Conservation (phyloP, 306 rosid genomes). For the Psophocarpus tetragonolobus region DNA sequence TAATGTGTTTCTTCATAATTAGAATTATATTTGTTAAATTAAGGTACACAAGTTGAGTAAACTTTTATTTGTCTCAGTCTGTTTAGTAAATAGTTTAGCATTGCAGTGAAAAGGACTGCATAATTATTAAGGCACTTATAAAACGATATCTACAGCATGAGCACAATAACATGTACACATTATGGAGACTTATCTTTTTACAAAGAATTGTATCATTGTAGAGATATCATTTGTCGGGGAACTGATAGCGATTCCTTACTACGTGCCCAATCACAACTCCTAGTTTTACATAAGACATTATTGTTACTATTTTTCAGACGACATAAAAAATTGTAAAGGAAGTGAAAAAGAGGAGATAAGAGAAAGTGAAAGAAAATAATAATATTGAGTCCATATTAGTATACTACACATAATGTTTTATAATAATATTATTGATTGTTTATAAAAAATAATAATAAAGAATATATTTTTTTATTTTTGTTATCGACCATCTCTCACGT, state of each 20-base stretch:
- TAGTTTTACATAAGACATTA: slow-evolving; percentile 14
- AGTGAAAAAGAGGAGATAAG: background rate
- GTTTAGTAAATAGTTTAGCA: background rate
- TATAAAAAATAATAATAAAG: background rate
- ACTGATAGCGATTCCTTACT: slow-evolving; percentile 16
- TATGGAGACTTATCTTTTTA: slow-evolving; percentile 9
- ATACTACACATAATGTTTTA: too few species aligned
- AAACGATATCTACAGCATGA: slow-evolving; percentile 11
- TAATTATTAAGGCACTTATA: slow-evolving; percentile 15
- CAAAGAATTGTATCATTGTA: background rate
- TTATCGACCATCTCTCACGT: background rate
- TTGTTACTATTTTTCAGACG: slow-evolving; percentile 5
- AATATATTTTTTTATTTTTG: background rate
- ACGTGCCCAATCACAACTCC: background rate
- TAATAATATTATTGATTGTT: too few species aligned
- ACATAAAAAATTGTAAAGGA: background rate
- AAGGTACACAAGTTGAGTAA: background rate
- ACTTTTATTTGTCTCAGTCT: background rate
- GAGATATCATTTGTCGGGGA: slow-evolving; percentile 1
- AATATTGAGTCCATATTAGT: too few species aligned
- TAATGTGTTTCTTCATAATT: background rate
- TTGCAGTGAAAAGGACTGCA: slow-evolving; percentile 24
- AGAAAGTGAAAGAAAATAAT: too few species aligned
- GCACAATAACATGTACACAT: slow-evolving; percentile 4
- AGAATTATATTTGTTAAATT: background rate